Percentiles rank a stretch among this genome's conserved stretches.
phyloP scores from a whole-genome alignment of 805 yeast species.

The Hanseniaspora pseudoguilliermondii region DNA sequence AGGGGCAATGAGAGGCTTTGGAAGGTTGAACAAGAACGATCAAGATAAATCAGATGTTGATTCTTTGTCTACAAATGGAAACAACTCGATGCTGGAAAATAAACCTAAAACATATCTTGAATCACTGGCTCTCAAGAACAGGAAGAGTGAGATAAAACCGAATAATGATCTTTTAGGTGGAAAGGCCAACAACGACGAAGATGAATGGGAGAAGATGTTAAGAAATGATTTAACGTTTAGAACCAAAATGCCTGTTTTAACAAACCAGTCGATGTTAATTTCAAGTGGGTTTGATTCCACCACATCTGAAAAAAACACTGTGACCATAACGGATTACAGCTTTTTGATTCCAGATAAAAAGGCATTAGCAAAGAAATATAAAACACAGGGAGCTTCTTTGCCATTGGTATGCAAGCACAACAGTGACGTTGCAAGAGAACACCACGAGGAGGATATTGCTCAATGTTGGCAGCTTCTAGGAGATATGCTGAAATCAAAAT shows the following conservation, averaged over 20 bases:
- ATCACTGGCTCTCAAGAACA: conserved; percentile 17
- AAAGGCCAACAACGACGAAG: conserved; percentile 24
- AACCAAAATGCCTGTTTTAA: conserved; percentile 24
- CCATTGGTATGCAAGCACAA: conserved; percentile 56
- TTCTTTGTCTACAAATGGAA: conserved; percentile 10
- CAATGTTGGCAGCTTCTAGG: conserved; percentile 62
- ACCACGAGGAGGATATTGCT: conserved; percentile 50
- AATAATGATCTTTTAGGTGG: neutral
- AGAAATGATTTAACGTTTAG: conserved; percentile 41
- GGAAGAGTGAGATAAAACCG: neutral
- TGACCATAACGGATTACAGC: conserved; percentile 51
- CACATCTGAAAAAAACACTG: conserved; percentile 34
- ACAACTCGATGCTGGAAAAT: neutral
- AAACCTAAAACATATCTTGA: conserved; percentile 28
- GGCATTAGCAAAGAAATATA: conserved; percentile 56
- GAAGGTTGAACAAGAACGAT: conserved; percentile 18
- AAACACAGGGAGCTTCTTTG: conserved; percentile 51
- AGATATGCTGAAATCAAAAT: conserved; percentile 25
- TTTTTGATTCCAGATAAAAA: conserved; percentile 63
- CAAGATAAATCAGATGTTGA: neutral
- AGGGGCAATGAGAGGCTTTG: conserved; percentile 21
- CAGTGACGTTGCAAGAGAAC: conserved; percentile 51
- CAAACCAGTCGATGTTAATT: conserved; percentile 33
- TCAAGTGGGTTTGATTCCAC: conserved; percentile 21
- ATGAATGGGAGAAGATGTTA: conserved; percentile 57